Evolutionary conservation across 2,329 filamentous ascomycete species (phyloP).

Genomic region (Aspergillus luchuensis): DNA sequence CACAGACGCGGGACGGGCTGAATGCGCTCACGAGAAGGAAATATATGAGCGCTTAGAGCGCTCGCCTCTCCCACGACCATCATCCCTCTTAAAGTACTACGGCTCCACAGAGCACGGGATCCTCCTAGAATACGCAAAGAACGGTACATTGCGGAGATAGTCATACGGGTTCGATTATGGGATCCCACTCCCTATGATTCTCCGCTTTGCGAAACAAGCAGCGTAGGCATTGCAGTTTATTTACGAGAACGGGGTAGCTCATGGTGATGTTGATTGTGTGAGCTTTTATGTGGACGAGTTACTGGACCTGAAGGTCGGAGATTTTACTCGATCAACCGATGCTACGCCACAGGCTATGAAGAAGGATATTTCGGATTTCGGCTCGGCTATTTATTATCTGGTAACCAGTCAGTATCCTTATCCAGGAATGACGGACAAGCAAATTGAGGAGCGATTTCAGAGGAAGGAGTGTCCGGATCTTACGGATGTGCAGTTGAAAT

Average conservation of each 20-base stretch:
- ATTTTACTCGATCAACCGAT: constrained; percentile 3
- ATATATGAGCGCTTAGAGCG: constrained; percentile 7
- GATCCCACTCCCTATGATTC: background rate
- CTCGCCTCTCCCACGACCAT: background rate
- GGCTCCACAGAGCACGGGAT: constrained; percentile 1
- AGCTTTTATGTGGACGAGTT: constrained; percentile 4
- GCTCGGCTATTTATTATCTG: constrained; percentile 5
- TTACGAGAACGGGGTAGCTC: constrained; percentile 1
- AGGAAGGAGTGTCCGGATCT: background rate
- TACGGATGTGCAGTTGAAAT: background rate
- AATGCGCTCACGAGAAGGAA: constrained; percentile 3
- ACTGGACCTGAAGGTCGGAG: constrained; percentile 4
- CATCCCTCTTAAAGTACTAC: constrained; percentile 1
- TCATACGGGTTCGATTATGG: background rate
- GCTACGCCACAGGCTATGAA: background rate
- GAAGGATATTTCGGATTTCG: constrained; percentile 3
- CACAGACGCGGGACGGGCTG: background rate
- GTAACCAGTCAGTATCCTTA: background rate
- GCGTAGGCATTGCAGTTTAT: constrained; percentile 2
- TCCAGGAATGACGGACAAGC: background rate
- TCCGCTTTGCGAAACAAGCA: constrained; percentile 5
- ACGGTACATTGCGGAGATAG: background rate
- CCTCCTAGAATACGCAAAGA: constrained; percentile 1
- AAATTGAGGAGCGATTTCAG: constrained; percentile 2
- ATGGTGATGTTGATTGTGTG: constrained; percentile 3